Base-by-base conservation (phyloP, 768 basidiomycete species). In the Tricholoma bakamatsutake region DNA sequence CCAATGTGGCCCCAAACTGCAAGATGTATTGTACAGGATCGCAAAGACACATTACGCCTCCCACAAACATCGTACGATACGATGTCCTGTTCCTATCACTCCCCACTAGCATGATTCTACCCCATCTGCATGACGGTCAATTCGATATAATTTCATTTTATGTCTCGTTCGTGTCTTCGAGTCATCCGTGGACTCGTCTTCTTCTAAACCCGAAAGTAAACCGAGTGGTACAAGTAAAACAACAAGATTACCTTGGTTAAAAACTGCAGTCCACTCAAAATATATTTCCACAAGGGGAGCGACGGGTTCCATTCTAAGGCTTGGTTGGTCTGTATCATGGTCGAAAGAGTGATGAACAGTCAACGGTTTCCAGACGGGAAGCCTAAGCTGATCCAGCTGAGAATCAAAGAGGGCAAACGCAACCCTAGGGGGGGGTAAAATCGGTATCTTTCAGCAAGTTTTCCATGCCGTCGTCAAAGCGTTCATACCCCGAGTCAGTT, bases 331-430 rank as follows among this genome's bases (percentile, higher is more conserved):
- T 24, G 15, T 35, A 31, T 54, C 55, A 21, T 31, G 3, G 42
- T 55, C 15, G n/a, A 49, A 45, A 13, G 24, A 42, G 50, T 45
- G 56, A 55, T 55, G 54, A 11, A 54, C 53, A 42, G 57, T 45
- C 2, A 69, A 70, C 24, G 61, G 57, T 30, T 71, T 75, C 27
- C 75, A 61, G 11, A 84, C 66, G 1, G 84, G 81, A 2, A 84
- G 69, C 55, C 70, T 75, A 49, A 84, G 60, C n/a, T 71, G 62
- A 48, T 76, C 71, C n/a, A 88, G 61, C 27, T 71, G 71, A 21
- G 83, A 81, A 63, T 88, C 87, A 60, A 88, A 88, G 13, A 88
- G 65, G 12, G 74, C 80, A 27, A 87, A 64, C 21, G 71, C 61
- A 13, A 53, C 50, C 9, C 54, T 55, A 24, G 21, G 10, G 39